Base-by-base conservation (phyloP, 495 filamentous ascomycete genomes). In the Lophiotrema nucula region DNA sequence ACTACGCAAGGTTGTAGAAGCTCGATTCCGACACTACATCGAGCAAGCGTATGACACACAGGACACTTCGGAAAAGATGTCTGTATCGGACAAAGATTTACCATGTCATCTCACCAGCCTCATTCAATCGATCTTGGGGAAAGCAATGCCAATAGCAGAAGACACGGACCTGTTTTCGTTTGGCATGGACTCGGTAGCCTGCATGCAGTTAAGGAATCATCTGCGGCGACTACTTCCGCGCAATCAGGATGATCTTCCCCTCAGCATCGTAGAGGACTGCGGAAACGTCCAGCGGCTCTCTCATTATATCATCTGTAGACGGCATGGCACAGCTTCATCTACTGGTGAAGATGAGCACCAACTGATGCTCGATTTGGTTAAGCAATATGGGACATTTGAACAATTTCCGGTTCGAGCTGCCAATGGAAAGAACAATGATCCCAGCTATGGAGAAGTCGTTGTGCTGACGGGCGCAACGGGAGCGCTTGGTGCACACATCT, bases 391-490 rank as follows among this genome's bases (percentile, higher is more conserved):
- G 31, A 35, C 8, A 35, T 35, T 35, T 35, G 31, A 35, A 15
- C n/a, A n/a, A n/a, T n/a, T n/a, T n/a, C 31, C 31, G 8, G 31
- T 8, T 8, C 8, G 8, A 15, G 8, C 31, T 8, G 31, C 8
- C 31, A 8, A 35, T 35, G 31, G 31, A 8, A 15, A 35, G 8
- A 8, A 35, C 15, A 35, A 35, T 8, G 31, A 35, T 8, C 15
- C 31, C 8, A 15, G 31, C 8, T 18, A 11, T 6, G 39, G 39
- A 6, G 19, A 21, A 15, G 25, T 46, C 2, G 31, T 42, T 38
- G 65, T 77, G 27, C 69, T 88, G 11, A 86, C 84, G 0, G 85
- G 85, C 12, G 79, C 79, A 3, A 87, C 85, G 8, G 85, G 85
- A 15, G 75, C 81, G 3, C 72, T 87, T 1, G 85, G 84, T 1